Conservation (phyloP, 192 early-diverging fungal genomes). For the Entomortierella beljakovae region DNA sequence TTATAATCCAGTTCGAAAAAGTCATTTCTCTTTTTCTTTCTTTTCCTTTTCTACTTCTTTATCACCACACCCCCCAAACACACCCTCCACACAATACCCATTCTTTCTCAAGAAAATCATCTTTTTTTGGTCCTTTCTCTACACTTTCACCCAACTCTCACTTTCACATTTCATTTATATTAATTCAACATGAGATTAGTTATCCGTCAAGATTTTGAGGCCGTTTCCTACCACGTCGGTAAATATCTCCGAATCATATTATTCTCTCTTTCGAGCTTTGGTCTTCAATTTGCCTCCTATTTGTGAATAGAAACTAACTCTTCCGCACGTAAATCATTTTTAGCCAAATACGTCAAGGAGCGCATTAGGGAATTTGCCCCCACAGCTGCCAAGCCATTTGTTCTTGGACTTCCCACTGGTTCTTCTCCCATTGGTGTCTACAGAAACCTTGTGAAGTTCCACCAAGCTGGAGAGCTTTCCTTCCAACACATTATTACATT, state of each 20-base stretch:
- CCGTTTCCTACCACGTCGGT: conserved; percentile 77
- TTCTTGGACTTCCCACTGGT: conserved; percentile 88
- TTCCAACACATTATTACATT: conserved; percentile 90
- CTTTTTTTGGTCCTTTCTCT: too few species aligned
- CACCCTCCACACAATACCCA: neutral
- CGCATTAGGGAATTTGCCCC: conserved; percentile 84
- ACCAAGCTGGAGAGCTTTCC: conserved; percentile 73
- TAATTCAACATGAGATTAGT: conserved; percentile 73
- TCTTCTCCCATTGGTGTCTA: conserved; percentile 88
- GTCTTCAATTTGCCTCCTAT: neutral
- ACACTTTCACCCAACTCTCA: neutral
- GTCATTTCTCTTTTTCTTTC: neutral
- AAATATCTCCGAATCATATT: conserved; percentile 1
- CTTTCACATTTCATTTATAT: neutral
- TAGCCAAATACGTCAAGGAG: conserved; percentile 84
- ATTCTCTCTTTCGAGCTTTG: neutral
- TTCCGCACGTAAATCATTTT: neutral
- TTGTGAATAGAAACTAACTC: conserved; percentile 7
- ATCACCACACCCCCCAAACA: neutral
- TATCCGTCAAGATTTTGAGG: conserved; percentile 77
- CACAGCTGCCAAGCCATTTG: conserved; percentile 80
- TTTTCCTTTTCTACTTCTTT: conserved; percentile 6
- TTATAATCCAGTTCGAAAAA: neutral
- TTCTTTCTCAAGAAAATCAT: neutral
- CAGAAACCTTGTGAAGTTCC: conserved; percentile 79